Conservation (phyloP, 1,284 basidiomycete species). For the Xerocomus amazonicus region DNA sequence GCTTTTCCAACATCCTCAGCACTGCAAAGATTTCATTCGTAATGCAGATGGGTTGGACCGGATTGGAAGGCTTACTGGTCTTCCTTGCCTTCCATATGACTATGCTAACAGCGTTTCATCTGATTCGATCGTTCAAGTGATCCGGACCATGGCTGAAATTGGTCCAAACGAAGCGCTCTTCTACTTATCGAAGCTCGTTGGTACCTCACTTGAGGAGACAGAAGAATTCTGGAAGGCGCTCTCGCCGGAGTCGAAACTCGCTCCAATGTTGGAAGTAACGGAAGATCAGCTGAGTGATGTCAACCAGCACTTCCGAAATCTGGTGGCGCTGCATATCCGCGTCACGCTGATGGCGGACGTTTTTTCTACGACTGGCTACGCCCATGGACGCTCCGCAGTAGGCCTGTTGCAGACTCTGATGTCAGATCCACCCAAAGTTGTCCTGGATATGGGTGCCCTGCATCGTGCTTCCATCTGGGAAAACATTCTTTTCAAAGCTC, state of each 20-base stretch:
- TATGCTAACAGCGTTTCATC: conserved; percentile 81
- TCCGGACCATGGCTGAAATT: conserved; percentile 87
- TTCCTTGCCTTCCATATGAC: conserved; percentile 89
- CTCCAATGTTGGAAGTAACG: conserved; percentile 52
- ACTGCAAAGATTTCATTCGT: conserved; percentile 88
- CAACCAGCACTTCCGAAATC: conserved; percentile 70
- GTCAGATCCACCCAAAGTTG: conserved; percentile 60
- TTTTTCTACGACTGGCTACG: conserved; percentile 81
- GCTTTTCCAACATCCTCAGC: conserved; percentile 86
- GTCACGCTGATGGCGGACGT: conserved; percentile 86
- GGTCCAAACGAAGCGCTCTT: conserved; percentile 74
- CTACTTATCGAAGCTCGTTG: conserved; percentile 71
- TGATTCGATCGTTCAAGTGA: conserved; percentile 83
- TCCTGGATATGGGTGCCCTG: conserved; percentile 75
- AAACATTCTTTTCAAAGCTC: conserved; percentile 73
- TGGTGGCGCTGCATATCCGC: conserved; percentile 78
- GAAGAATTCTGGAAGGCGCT: conserved; percentile 66
- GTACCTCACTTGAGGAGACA: conserved; percentile 67
- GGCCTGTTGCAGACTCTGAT: conserved; percentile 76
- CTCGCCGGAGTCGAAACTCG: conserved; percentile 54
- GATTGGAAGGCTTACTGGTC: conserved; percentile 73
- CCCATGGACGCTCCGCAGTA: conserved; percentile 77
- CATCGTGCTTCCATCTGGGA: conserved; percentile 88
- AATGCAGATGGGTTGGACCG: conserved; percentile 72
- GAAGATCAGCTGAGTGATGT: conserved; percentile 48